Conservation (phyloP, 2,329 filamentous ascomycete species). For the Colletotrichum lini region DNA sequence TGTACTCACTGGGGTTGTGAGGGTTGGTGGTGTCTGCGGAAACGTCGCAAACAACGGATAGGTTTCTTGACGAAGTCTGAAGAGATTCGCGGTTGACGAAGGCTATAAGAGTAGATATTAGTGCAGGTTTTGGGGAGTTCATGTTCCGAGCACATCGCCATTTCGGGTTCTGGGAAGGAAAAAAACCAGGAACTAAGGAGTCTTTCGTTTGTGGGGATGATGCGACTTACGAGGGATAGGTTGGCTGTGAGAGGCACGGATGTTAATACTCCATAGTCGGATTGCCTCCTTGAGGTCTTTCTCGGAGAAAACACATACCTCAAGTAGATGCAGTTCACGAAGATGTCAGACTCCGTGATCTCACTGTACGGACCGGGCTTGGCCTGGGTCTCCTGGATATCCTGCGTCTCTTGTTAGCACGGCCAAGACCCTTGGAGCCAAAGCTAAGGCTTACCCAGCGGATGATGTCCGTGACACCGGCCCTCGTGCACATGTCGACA, state of each 20-base stretch:
- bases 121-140: background rate
- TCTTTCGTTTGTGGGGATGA: background rate
- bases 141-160: background rate
- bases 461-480: constrained; percentile 74
- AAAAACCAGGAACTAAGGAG: background rate
- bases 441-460: constrained; percentile 50
- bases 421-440: constrained; percentile 21
- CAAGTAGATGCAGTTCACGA: constrained; percentile 93
- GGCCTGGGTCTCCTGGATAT: constrained; percentile 81
- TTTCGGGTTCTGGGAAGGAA: background rate
- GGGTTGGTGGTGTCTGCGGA: constrained; percentile 81
- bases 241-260: constrained; percentile 55
- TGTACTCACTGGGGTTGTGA: constrained; percentile 62
- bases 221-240: constrained; percentile 35
- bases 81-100: constrained; percentile 84
- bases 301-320: constrained; percentile 1
- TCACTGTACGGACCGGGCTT: constrained; percentile 84
- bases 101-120: constrained; percentile 67
- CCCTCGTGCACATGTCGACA: constrained; percentile 82
- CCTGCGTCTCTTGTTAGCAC: constrained; percentile 71
- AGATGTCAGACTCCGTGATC: constrained; percentile 82
- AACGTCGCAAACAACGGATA: constrained; percentile 87
- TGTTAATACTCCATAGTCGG: background rate
- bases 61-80: constrained; percentile 75
- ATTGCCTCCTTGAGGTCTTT: too few relatives aligned